Conservation (phyloP, 2,329 filamentous ascomycete genomes). For the Aspergillus costaricaensis region DNA sequence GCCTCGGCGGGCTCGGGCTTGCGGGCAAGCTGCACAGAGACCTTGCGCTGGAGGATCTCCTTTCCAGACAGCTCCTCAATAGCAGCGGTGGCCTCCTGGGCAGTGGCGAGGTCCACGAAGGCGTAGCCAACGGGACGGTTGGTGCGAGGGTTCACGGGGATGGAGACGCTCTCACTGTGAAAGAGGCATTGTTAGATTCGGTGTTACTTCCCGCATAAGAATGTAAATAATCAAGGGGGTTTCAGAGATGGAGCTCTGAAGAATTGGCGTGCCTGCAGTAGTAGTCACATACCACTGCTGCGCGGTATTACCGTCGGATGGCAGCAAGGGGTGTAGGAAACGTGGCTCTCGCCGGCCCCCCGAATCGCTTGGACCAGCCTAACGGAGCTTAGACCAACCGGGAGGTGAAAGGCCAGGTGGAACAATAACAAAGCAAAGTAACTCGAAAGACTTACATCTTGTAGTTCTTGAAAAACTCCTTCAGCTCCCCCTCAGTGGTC, state of each 20-base stretch:
- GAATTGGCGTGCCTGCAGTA: not conserved
- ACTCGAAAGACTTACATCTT: constrained; percentile 76
- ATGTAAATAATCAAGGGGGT: not conserved
- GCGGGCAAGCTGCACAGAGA: constrained; percentile 96
- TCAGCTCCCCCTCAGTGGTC: constrained; percentile 99
- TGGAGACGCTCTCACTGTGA: constrained; percentile 91
- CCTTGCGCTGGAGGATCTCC: constrained; percentile 97
- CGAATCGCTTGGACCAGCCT: not conserved
- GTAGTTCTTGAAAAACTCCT: constrained; percentile 99
- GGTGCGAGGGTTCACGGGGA: constrained; percentile 98
- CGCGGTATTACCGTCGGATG: not conserved
- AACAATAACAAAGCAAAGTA: constrained; percentile 3
- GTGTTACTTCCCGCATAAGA: not conserved
- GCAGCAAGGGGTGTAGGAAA: not conserved
- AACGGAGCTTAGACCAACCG: constrained; percentile 6
- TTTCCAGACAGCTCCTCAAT: constrained; percentile 95
- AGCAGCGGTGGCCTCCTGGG: constrained; percentile 90
- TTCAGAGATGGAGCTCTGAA: not conserved
- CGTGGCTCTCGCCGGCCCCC: not conserved
- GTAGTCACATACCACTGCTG: not conserved
- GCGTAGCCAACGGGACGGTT: constrained; percentile 98
- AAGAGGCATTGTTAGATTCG: constrained; percentile 37
- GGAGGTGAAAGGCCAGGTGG: constrained; percentile 3
- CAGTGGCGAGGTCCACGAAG: constrained; percentile 96
- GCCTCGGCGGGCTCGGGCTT: constrained; percentile 87